These are phyloP conservation scores for Geotrichum europaeum DNA, from an alignment of 1,139 yeast species.

Conservation along the genomic window DNA sequence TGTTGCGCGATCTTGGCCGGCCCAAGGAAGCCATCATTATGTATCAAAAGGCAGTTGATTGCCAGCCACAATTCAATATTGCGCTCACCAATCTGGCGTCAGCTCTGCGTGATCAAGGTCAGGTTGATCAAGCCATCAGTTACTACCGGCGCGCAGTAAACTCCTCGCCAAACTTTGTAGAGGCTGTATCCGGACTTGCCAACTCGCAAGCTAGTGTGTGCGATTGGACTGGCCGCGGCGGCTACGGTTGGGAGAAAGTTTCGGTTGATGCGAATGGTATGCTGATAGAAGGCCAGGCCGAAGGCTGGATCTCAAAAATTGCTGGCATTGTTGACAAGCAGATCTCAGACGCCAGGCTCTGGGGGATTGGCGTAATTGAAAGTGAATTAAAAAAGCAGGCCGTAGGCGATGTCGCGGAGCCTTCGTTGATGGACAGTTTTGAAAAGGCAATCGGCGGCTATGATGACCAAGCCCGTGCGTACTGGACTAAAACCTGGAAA, in stretches of 20 bases:
- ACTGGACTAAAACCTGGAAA: constrained; percentile 22
- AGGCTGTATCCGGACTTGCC: constrained; percentile 34
- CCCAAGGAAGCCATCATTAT: constrained; percentile 30
- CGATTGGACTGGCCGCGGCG: constrained; percentile 34
- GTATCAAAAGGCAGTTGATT: constrained; percentile 32
- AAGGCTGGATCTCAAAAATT: constrained; percentile 31
- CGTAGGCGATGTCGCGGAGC: neutral
- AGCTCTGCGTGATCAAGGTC: constrained; percentile 34
- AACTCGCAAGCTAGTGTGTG: constrained; percentile 33
- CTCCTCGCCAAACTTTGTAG: constrained; percentile 31
- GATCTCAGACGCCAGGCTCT: constrained; percentile 24
- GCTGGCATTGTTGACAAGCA: constrained; percentile 27
- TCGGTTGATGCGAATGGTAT: constrained; percentile 29
- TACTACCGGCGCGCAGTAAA: constrained; percentile 32
- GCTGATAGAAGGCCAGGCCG: constrained; percentile 22
- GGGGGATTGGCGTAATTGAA: constrained; percentile 31
- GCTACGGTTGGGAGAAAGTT: constrained; percentile 29
- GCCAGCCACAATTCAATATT: constrained; percentile 32
- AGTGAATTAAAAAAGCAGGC: constrained; percentile 7
- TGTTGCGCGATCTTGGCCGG: constrained; percentile 32
- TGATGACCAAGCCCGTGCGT: constrained; percentile 17
- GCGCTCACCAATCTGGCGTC: constrained; percentile 35
- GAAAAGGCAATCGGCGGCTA: constrained; percentile 23
- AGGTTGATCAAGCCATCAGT: constrained; percentile 30
- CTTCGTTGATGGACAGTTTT: constrained; percentile 5